A percentile compares a stretch with the other conserved stretches of the same genome.
Evolutionary conservation across 257 asterid species (phyloP).

Genomic region (Penstemon barbatus): DNA sequence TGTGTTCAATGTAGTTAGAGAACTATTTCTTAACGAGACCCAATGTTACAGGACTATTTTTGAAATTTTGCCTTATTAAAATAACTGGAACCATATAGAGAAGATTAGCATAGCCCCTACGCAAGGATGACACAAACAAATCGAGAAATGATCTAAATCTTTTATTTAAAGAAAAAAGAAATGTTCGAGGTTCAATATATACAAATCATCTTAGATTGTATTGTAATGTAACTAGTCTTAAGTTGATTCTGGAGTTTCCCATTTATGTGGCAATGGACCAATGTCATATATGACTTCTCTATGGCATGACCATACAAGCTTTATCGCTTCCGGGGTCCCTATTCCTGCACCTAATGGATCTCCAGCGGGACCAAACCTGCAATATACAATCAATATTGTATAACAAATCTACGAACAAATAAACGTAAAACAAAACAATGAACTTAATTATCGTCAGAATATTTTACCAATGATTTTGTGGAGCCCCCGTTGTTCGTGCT

Average conservation of each 20-base stretch:
- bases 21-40: no score
- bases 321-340: slow-evolving; percentile 90
- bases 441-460: not conserved
- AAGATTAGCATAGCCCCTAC: no score
- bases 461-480: slow-evolving; percentile 86
- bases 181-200: no score
- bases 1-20: no score
- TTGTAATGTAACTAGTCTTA: slow-evolving; percentile 11
- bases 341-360: slow-evolving; percentile 94
- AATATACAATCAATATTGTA: not conserved
- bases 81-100: no score
- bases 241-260: slow-evolving; percentile 58
- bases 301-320: slow-evolving; percentile 93
- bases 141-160: no score
- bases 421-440: not conserved
- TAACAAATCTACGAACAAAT: not conserved
- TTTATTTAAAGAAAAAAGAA: no score
- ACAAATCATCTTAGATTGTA: no score
- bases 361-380: slow-evolving; percentile 91
- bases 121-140: no score
- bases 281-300: slow-evolving; percentile 74
- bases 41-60: no score
- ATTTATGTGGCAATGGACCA: slow-evolving; percentile 68
- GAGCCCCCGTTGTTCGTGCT: slow-evolving; percentile 96
- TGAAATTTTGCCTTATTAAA: no score